Evolutionary conservation across 208 protist genomes (phyloP).

Genomic region (Leishmania mexicana): DNA sequence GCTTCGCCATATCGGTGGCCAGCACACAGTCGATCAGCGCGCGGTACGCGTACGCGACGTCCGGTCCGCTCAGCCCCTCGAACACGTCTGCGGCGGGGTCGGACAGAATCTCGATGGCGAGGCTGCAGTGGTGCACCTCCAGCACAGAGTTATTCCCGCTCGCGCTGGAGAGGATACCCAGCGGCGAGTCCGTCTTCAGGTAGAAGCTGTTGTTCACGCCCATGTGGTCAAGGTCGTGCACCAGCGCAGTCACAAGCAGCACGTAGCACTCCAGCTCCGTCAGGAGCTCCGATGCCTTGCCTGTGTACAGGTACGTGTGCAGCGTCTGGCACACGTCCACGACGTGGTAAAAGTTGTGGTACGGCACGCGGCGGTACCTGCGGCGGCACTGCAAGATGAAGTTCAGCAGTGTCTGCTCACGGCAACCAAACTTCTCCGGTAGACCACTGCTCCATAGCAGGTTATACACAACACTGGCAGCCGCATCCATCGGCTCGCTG

Average conservation of each 20-base stretch:
- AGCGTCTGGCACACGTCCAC: conserved; percentile 85
- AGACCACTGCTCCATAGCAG: conserved; percentile 65
- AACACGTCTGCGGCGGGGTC: conserved; percentile 79
- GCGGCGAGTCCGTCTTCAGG: conserved; percentile 85
- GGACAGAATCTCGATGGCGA: conserved; percentile 85
- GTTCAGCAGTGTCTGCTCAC: conserved; percentile 68
- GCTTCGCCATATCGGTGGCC: conserved; percentile 87
- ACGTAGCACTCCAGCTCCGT: conserved; percentile 84
- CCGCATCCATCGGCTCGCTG: conserved; percentile 48
- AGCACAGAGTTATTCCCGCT: conserved; percentile 85
- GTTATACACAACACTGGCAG: conserved; percentile 50
- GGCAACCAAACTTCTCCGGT: conserved; percentile 77
- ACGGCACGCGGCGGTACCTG: conserved; percentile 84
- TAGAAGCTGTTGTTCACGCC: conserved; percentile 93
- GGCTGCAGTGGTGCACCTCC: conserved; percentile 90
- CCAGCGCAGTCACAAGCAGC: conserved; percentile 75
- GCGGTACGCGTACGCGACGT: conserved; percentile 60
- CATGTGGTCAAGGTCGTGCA: conserved; percentile 91
- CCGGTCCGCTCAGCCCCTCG: conserved; percentile 45
- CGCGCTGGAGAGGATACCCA: conserved; percentile 82
- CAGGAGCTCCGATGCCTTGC: conserved; percentile 51
- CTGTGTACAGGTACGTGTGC: conserved; percentile 68
- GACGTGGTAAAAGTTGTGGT: conserved; percentile 91
- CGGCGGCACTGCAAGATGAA: conserved; percentile 83
- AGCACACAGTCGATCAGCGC: conserved; percentile 84